Evolutionary conservation across 208 protist species (phyloP).

Genomic region (Leishmania tropica): DNA sequence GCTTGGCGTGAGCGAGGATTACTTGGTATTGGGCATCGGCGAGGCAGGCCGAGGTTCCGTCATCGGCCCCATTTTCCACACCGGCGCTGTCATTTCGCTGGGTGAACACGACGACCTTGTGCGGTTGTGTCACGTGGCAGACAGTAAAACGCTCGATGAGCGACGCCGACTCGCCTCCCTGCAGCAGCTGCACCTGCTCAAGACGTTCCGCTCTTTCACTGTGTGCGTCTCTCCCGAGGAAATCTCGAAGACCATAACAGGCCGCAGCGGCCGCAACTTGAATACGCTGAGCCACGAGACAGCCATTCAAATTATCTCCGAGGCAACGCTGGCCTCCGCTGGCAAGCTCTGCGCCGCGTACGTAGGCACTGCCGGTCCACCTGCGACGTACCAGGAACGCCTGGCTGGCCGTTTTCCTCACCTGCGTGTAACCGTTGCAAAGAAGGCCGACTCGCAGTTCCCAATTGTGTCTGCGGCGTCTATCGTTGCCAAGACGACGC

Average conservation of each 20-base stretch:
- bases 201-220: slow-evolving; percentile 71
- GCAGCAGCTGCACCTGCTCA: slow-evolving; percentile 54
- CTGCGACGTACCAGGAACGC: slow-evolving; percentile 76
- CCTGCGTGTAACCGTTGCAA: slow-evolving; percentile 81
- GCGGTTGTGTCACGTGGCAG: slow-evolving; percentile 79
- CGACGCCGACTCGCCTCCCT: slow-evolving; percentile 58
- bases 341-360: slow-evolving; percentile 88
- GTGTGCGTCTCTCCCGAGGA: slow-evolving; percentile 58
- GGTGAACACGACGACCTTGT: slow-evolving; percentile 78
- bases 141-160: slow-evolving; percentile 85
- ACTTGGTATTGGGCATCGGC: slow-evolving; percentile 93
- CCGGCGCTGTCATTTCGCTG: slow-evolving; percentile 72
- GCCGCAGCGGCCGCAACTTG: slow-evolving; percentile 69
- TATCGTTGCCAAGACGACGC: slow-evolving; percentile 93
- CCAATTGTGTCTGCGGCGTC: slow-evolving; percentile 93
- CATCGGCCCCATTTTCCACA: slow-evolving; percentile 96
- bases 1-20: slow-evolving; percentile 47
- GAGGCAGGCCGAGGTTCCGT: slow-evolving; percentile 96
- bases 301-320: slow-evolving; percentile 81
- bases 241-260: slow-evolving; percentile 81
- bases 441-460: slow-evolving; percentile 93
- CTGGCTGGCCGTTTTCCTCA: slow-evolving; percentile 86
- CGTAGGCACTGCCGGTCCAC: slow-evolving; percentile 94
- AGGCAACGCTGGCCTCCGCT: slow-evolving; percentile 64
- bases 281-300: slow-evolving; percentile 92